phyloP scores from a whole-genome alignment of 306 rosid species.

The Echinosophora koreensis region DNA sequence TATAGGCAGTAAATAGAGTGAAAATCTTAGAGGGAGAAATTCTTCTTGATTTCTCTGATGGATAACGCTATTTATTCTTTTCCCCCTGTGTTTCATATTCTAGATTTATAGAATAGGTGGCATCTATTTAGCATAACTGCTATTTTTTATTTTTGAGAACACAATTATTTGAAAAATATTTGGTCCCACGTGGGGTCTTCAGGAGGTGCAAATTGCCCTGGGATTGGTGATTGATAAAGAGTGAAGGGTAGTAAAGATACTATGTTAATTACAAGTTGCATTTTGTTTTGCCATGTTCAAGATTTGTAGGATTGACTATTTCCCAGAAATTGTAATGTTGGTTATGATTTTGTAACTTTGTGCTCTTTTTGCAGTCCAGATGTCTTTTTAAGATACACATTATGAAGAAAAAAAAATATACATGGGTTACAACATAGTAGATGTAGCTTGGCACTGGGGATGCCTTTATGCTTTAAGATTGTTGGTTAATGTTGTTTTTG shows the following conservation, averaged over 20 bases:
- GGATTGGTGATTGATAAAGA: neutral
- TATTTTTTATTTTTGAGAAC: neutral
- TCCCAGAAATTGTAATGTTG: conserved; percentile 2
- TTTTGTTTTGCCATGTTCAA: neutral
- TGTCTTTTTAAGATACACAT: neutral
- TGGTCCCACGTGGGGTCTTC: neutral
- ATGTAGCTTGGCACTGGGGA: neutral
- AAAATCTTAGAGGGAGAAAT: neutral
- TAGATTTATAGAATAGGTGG: neutral
- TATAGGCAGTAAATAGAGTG: neutral
- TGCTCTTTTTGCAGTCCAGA: conserved; percentile 13
- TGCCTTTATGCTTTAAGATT: neutral
- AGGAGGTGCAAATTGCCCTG: neutral
- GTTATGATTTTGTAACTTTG: neutral
- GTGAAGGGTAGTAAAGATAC: neutral
- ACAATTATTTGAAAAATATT: neutral
- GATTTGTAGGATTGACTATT: neutral
- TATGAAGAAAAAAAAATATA: neutral
- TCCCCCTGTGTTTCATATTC: neutral
- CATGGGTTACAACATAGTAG: neutral
- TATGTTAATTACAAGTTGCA: neutral
- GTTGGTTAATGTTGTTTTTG: conserved; percentile 7
- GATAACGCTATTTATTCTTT: neutral
- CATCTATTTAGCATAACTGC: neutral
- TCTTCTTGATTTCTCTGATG: neutral